Conservation (phyloP, 768 basidiomycete genomes). For the Suillus placidus region DNA sequence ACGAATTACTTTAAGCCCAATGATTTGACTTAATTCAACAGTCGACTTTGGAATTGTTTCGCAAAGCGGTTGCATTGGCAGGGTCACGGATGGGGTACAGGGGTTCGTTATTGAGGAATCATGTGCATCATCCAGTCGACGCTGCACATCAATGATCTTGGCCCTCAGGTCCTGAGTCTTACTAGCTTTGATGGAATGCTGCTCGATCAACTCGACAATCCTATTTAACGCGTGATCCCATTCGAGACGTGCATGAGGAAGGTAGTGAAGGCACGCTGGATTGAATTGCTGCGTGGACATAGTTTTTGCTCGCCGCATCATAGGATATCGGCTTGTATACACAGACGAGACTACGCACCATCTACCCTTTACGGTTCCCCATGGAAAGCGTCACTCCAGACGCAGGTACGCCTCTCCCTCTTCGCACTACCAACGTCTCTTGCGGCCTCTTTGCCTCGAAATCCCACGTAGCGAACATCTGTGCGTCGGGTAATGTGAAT, state of each 20-base stretch:
- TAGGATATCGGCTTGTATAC: neutral
- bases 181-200: too few relatives aligned
- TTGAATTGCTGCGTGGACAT: too few relatives aligned
- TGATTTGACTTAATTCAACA: neutral
- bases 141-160: too few relatives aligned
- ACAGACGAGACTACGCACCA: too few relatives aligned
- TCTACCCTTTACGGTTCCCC: neutral
- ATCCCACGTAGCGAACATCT: slow-evolving; percentile 53
- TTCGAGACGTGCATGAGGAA: too few relatives aligned
- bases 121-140: too few relatives aligned
- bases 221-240: too few relatives aligned
- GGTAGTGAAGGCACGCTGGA: neutral
- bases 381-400: slow-evolving; percentile 21
- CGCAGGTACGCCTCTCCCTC: slow-evolving; percentile 27
- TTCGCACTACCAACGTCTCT: slow-evolving; percentile 38
- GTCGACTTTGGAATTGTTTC: neutral
- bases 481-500: slow-evolving; percentile 47
- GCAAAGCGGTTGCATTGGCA: neutral
- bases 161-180: too few relatives aligned
- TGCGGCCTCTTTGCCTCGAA: slow-evolving; percentile 47
- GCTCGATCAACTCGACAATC: too few relatives aligned
- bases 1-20: neutral
- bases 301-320: too few relatives aligned
- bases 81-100: neutral
- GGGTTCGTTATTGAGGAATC: too few relatives aligned